A percentile compares a stretch with the other conserved stretches of the same genome.
phyloP scores from a whole-genome alignment of 257 asterid species.

The Solanum acaule region DNA sequence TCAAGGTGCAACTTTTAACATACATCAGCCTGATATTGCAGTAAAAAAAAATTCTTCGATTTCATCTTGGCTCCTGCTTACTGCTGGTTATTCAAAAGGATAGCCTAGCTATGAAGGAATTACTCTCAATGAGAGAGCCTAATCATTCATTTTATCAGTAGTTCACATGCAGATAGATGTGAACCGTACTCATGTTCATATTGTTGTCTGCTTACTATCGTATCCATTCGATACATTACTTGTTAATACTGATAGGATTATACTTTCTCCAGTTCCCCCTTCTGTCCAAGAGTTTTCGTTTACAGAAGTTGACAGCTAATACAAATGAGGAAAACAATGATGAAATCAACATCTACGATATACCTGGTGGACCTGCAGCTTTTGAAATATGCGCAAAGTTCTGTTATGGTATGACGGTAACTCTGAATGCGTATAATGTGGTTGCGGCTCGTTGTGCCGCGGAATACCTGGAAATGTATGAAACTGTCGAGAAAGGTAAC shows the following conservation, averaged over 20 bases:
- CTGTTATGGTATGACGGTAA: constrained; percentile 80
- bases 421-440: constrained; percentile 76
- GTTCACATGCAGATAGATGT: background rate
- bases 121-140: background rate
- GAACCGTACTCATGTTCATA: background rate
- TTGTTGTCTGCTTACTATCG: background rate
- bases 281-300: constrained; percentile 57
- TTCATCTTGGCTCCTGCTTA: background rate
- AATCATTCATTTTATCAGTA: background rate
- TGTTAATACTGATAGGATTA: constrained; percentile 1
- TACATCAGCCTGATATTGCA: background rate
- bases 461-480: constrained; percentile 77
- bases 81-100: background rate
- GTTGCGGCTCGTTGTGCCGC: constrained; percentile 86
- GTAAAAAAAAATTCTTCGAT: background rate
- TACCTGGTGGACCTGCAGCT: constrained; percentile 83
- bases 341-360: constrained; percentile 42
- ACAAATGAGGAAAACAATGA: constrained; percentile 30
- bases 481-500: constrained; percentile 70
- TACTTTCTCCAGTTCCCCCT: constrained; percentile 57
- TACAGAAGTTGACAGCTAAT: constrained; percentile 46
- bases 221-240: background rate
- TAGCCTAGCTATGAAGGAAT: background rate
- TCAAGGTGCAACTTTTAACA: background rate
- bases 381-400: constrained; percentile 81